Percentiles rank a stretch among this genome's conserved stretches.
Conservation (phyloP, 495 filamentous ascomycete species). For the Penicillium fimorum region DNA sequence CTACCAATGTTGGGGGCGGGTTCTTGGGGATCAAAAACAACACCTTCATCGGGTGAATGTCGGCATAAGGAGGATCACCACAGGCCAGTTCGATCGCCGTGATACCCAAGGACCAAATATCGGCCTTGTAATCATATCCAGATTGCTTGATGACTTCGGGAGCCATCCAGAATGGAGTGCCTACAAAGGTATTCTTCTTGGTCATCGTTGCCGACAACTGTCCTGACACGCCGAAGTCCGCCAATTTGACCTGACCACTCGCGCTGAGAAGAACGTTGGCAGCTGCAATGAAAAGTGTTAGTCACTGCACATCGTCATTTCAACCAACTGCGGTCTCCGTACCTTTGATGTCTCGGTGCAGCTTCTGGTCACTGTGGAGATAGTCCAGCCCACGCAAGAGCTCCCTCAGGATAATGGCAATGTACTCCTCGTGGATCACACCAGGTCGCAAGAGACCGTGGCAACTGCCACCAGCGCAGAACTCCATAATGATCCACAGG, state of each 20-base stretch:
- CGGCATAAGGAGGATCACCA: conserved; percentile 92
- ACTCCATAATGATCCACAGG: conserved; percentile 98
- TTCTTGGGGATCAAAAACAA: conserved; percentile 97
- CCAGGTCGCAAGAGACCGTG: conserved; percentile 90
- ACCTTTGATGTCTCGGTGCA: conserved; percentile 98
- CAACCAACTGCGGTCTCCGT: conserved; percentile 8
- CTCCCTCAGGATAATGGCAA: conserved; percentile 89
- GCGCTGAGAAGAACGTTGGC: conserved; percentile 85
- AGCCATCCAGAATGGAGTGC: conserved; percentile 99
- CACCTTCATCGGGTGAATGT: conserved; percentile 99
- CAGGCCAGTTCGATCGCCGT: conserved; percentile 90
- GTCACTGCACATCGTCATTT: neutral
- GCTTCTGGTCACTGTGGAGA: conserved; percentile 89
- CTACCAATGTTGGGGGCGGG: conserved; percentile 75
- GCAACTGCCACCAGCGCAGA: conserved; percentile 90
- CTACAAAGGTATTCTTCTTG: conserved; percentile 98
- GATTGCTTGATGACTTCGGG: conserved; percentile 98
- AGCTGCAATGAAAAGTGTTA: conserved; percentile 50
- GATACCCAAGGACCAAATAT: conserved; percentile 99
- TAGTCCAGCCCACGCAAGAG: conserved; percentile 88
- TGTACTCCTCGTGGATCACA: conserved; percentile 88
- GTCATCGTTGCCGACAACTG: conserved; percentile 99
- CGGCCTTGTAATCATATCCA: conserved; percentile 97
- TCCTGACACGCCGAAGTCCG: conserved; percentile 95
- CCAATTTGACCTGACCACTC: conserved; percentile 93